These are phyloP conservation scores for Leptographium galeiforme DNA, from an alignment of 2,329 filamentous ascomycete species.

Conservation along the genomic window DNA sequence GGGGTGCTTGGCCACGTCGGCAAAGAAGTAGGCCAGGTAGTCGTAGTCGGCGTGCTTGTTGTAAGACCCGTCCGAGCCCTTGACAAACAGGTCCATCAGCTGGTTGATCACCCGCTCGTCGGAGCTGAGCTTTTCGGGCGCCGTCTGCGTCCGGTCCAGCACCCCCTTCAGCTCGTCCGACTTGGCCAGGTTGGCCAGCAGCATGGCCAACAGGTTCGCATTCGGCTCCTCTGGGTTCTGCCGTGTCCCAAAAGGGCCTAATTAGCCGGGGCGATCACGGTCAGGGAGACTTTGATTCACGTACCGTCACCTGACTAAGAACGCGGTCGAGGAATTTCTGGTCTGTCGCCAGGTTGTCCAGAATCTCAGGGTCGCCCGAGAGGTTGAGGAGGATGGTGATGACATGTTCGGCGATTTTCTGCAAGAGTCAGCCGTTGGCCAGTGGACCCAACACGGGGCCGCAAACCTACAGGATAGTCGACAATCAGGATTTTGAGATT, in stretches of 20 bases:
- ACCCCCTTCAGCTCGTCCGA: conserved; percentile 59
- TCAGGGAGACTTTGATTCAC: conserved; percentile 16
- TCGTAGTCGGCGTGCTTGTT: conserved; percentile 82
- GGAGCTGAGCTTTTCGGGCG: conserved; percentile 57
- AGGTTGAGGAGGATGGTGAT: conserved; percentile 83
- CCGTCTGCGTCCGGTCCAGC: conserved; percentile 50
- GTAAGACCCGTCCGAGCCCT: conserved; percentile 68
- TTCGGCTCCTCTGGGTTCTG: conserved; percentile 58
- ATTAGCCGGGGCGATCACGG: too few species aligned
- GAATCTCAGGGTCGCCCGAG: conserved; percentile 61
- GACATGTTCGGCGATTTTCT: conserved; percentile 88
- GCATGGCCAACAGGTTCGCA: conserved; percentile 77
- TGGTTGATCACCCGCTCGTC: conserved; percentile 73
- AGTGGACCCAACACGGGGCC: background rate
- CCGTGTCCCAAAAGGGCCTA: too few species aligned
- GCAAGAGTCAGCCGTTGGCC: background rate
- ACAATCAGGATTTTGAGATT: conserved; percentile 77
- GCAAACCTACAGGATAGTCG: conserved; percentile 58
- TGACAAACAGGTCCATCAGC: conserved; percentile 90
- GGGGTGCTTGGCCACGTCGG: conserved; percentile 74
- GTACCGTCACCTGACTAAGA: conserved; percentile 59
- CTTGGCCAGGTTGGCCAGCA: conserved; percentile 85
- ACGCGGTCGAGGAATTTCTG: conserved; percentile 68
- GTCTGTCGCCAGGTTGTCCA: conserved; percentile 61
- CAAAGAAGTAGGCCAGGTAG: conserved; percentile 88